Evolutionary conservation across 2,329 filamentous ascomycete species (phyloP), one percentile per base, ranked within the genome.

Genomic region (Penicillium expansum): DNA sequence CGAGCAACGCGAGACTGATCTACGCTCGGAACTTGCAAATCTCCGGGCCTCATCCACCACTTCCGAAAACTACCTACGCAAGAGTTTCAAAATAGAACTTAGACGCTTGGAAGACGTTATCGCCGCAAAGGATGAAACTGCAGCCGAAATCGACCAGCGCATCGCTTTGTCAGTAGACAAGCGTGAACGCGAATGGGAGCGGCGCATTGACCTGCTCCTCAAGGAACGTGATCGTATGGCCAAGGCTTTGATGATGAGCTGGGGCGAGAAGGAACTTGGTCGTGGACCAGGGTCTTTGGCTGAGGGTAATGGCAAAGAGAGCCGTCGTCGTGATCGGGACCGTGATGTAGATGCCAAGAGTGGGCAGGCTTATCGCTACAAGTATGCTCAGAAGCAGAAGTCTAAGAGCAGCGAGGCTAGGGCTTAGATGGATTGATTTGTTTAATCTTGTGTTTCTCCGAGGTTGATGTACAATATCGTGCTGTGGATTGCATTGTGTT

Each of bases 101-200:
- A 63, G 70, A 29, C 61, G 69, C 8, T 65, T 76, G 2, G 65
- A 74, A 43, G 63, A 70, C 14, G 52, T 73, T 20, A 71, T 77
- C 24, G 69, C 71, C 13, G 67, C 68, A 1, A 77, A 77, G 52
- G 73, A 77, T n/a, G 74, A 76, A 43, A 68, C 74, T 2, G 68
- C 75, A 16, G 67, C 66, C 0, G 74, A 71, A 4, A 51, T 78
- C 18, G 76, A 78, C 58, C 62, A 69, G 52, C 71, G 73, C 37
- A 74, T 79, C 50, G 71, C 73, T 10, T 65, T 68, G 44, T 74
- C 74, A 0, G 69, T 77, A 14, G 74, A 77, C 47, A 76, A 74
- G 60, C 70, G 76, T 33, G 76, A 79, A 62, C 70, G 71, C 24
- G 74, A 76, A 52, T 79, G 76, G 76, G 70, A 76, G 55, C 67